phyloP scores from a whole-genome alignment of 257 asterid genomes.

The Fraxinus excelsior region DNA sequence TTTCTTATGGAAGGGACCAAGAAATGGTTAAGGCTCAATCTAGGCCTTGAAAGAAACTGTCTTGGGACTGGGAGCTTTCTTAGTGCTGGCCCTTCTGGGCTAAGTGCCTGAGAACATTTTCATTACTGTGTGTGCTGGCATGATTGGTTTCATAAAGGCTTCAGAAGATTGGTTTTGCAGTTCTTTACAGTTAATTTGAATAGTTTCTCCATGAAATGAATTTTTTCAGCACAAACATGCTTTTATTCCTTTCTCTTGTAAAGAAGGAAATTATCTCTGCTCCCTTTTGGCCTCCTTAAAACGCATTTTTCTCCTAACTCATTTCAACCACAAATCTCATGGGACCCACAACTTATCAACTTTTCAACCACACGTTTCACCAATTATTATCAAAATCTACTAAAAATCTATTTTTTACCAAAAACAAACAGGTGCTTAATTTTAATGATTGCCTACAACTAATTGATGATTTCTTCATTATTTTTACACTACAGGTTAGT shows the following conservation, averaged over 20 bases:
- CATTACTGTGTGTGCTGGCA: not conserved
- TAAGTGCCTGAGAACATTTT: conserved; percentile 6
- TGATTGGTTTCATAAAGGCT: conserved; percentile 9
- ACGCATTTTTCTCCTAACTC: too few relatives aligned
- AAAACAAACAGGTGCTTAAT: not conserved
- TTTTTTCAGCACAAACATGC: conserved; percentile 13
- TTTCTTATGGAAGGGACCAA: conserved; percentile 2
- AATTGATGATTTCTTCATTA: conserved; percentile 13
- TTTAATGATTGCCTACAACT: conserved; percentile 4
- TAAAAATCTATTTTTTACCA: too few relatives aligned
- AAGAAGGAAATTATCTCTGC: conserved; percentile 1
- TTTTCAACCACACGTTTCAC: too few relatives aligned
- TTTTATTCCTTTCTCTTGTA: not conserved
- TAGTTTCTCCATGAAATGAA: conserved; percentile 22
- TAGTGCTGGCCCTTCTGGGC: not conserved
- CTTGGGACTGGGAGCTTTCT: not conserved
- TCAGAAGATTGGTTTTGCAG: not conserved
- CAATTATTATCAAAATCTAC: too few relatives aligned
- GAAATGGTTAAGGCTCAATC: conserved; percentile 2
- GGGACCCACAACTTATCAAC: too few relatives aligned
- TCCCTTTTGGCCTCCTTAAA: too few relatives aligned
- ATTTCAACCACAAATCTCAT: too few relatives aligned
- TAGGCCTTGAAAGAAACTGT: conserved; percentile 17
- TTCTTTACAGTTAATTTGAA: not conserved
- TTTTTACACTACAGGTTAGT: conserved; percentile 57